Percentiles rank a stretch among this genome's conserved stretches.
These are phyloP conservation scores for Phytophthora sp. DNA, from an alignment of 352 stramenopile species.

Conservation along the genomic window DNA sequence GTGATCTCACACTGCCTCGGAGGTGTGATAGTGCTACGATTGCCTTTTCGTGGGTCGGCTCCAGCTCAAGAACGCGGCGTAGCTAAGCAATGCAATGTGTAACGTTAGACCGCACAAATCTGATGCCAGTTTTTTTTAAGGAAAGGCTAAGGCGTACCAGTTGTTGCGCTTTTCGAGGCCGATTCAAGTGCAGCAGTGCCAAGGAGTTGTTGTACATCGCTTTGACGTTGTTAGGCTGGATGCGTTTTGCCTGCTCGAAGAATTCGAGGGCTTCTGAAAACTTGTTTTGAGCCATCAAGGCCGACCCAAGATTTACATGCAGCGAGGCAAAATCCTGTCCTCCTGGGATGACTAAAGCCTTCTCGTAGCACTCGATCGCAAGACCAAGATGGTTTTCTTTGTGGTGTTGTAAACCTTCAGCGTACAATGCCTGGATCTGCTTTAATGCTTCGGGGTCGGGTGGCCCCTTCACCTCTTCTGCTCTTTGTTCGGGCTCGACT, in stretches of 20 bases:
- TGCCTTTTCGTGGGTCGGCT: constrained; percentile 46
- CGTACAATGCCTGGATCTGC: constrained; percentile 58
- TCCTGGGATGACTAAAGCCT: constrained; percentile 40
- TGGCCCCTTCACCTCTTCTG: constrained; percentile 6
- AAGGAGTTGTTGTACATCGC: constrained; percentile 65
- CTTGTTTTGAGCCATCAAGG: constrained; percentile 47
- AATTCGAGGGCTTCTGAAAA: constrained; percentile 40
- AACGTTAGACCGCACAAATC: background rate
- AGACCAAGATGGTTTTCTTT: constrained; percentile 54
- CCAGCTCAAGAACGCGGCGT: constrained; percentile 38
- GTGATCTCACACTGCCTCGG: background rate
- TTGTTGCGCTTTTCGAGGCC: constrained; percentile 27
- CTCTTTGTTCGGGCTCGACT: background rate
- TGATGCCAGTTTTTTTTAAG: constrained; percentile 8
- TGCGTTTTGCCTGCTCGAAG: constrained; percentile 47
- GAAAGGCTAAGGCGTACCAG: constrained; percentile 32
- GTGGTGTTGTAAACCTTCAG: constrained; percentile 64
- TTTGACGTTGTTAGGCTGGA: constrained; percentile 66
- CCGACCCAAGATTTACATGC: constrained; percentile 73
- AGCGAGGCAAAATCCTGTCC: constrained; percentile 63
- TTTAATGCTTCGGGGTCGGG: constrained; percentile 29
- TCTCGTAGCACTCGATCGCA: constrained; percentile 58
- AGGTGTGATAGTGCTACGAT: constrained; percentile 35
- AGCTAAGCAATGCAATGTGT: constrained; percentile 28
- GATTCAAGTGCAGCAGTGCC: constrained; percentile 47